Evolutionary conservation across 2,329 filamentous ascomycete species (phyloP), one percentile per base, ranked within the genome.

Genomic region (Pseudocercospora ulei): DNA sequence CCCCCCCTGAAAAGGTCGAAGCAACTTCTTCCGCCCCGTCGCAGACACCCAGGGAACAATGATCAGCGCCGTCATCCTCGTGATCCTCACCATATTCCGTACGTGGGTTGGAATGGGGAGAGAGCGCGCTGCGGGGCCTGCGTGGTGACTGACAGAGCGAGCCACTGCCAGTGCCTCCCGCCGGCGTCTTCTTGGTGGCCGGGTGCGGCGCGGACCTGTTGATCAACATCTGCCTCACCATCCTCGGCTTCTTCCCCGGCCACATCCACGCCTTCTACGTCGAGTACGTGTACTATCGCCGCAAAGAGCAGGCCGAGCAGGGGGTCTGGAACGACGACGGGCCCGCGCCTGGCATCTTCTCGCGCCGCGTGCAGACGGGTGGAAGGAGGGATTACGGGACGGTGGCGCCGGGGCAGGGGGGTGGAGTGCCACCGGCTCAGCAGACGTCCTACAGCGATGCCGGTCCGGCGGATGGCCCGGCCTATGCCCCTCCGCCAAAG

Each of bases 261-360:
- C 78, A 85, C 50, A 73, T 88, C 37, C 64, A 60, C 36, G 53
- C 82, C 27, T 86, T 87, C 61, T 90, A 87, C 59, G 51, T 85
- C 45, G 76, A 86, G 62, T 92, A 86, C 59, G 69, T 92, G 46
- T 93, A 87, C 65, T 88, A 80, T 61, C 75, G 83, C 54, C 79
- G 80, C 24, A 72, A 70, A 37, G 77, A 83, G 51, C 72, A 78
- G 57, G 69, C 71, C 2, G 63, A 68, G 29, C 65, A 72, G 20
- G 80, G 80, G 3, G 65, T 68, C 7, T 68, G 69, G 43, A 64
- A 70, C 12, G 64, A 70, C 12, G 64, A 67, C 3, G 55, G 62
- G 5, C 70, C 68, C 2, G 80, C 80, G 1, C 76, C 81, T 0
- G 80, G 80, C 17, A 72, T 87, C 11, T 87, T 80, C 59, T 82